phyloP scores from a whole-genome alignment of 768 basidiomycete species.

The Galerina sulciceps region DNA sequence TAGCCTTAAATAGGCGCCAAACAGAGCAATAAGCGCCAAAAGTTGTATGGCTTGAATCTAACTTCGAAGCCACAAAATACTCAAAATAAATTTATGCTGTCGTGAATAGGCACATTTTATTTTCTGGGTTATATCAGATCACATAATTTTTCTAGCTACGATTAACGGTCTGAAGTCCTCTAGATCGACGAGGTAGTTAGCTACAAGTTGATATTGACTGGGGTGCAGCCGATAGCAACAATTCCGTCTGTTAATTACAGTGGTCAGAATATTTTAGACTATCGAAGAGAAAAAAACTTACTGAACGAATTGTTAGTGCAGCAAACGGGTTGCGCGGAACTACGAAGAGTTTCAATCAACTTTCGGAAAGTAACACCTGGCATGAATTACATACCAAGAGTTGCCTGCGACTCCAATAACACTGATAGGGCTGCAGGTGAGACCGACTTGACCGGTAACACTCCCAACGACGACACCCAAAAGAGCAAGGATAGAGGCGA shows the following conservation, averaged over 20 bases:
- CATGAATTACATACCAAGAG: conserved; percentile 16
- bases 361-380: too few species aligned
- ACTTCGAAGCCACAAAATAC: too few species aligned
- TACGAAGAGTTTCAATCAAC: background rate
- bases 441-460: conserved; percentile 24
- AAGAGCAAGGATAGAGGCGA: conserved; percentile 9
- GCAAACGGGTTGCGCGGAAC: background rate
- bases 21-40: too few species aligned
- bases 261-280: background rate
- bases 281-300: background rate
- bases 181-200: background rate
- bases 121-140: too few species aligned
- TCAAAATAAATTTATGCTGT: too few species aligned
- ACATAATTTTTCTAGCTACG: too few species aligned
- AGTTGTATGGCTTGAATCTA: too few species aligned
- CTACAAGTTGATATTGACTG: background rate
- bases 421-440: conserved; percentile 26
- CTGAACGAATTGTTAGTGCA: background rate
- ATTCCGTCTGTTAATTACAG: background rate
- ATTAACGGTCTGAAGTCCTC: background rate
- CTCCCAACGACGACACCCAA: conserved; percentile 20
- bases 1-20: too few species aligned
- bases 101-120: too few species aligned
- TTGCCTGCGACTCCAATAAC: conserved; percentile 22
- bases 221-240: background rate